phyloP scores from a whole-genome alignment of 345 rosid genomes.

The Lepidium africanum region DNA sequence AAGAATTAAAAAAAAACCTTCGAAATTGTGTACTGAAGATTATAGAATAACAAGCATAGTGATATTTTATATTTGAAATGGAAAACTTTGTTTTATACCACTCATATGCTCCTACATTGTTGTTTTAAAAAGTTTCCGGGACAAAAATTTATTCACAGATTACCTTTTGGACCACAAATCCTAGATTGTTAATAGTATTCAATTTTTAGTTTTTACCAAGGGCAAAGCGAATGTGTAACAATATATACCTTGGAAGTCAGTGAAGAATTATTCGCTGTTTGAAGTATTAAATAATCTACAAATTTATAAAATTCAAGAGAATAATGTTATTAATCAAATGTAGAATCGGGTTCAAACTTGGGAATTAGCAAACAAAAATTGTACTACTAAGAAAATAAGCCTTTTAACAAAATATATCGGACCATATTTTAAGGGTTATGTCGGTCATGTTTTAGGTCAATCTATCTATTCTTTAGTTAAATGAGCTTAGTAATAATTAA shows the following conservation, averaged over 20 bases:
- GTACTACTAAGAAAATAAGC: neutral
- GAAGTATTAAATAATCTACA: neutral
- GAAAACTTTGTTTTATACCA: too few species aligned
- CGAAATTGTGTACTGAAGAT: too few species aligned
- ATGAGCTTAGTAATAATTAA: too few species aligned
- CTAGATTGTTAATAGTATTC: neutral
- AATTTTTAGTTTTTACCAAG: neutral
- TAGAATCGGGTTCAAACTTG: constrained; percentile 21
- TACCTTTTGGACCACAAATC: neutral
- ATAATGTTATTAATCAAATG: constrained; percentile 5
- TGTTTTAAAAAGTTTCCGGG: too few species aligned
- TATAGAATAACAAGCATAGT: too few species aligned
- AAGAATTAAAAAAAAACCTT: too few species aligned
- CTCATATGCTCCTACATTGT: too few species aligned
- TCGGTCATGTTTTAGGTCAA: constrained; percentile 25
- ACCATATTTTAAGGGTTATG: constrained; percentile 31
- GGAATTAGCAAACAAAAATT: constrained; percentile 19
- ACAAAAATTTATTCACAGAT: neutral
- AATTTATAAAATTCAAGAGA: neutral
- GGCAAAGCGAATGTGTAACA: constrained; percentile 18
- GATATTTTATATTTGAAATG: too few species aligned
- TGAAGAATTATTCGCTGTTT: constrained; percentile 17
- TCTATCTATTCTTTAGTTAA: neutral
- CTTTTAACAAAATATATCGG: neutral
- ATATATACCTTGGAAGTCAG: constrained; percentile 30